These are phyloP conservation scores for Spizellomyces punctatus DNA, from an alignment of 192 early-diverging fungal species.

Conservation along the genomic window DNA sequence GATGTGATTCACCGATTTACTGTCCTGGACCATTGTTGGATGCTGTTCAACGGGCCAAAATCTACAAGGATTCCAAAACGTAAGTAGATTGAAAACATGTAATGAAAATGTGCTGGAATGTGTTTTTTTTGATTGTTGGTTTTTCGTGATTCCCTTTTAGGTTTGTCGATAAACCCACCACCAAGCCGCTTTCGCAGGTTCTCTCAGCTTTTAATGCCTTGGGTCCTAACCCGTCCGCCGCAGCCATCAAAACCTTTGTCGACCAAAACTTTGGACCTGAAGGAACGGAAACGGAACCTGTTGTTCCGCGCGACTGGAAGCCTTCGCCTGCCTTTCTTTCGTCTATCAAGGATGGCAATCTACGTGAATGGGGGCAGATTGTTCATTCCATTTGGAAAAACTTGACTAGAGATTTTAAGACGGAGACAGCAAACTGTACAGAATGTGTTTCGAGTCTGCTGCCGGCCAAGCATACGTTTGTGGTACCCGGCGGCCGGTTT, in stretches of 20 bases:
- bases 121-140: slow-evolving; percentile 2
- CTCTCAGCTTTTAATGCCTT: slow-evolving; percentile 53
- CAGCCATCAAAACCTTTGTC: slow-evolving; percentile 52
- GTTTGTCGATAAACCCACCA: slow-evolving; percentile 55
- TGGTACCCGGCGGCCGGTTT: slow-evolving; percentile 75
- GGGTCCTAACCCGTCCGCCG: slow-evolving; percentile 37
- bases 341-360: slow-evolving; percentile 44
- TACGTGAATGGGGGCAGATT: slow-evolving; percentile 47
- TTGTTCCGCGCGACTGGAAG: slow-evolving; percentile 41
- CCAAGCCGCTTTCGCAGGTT: slow-evolving; percentile 55
- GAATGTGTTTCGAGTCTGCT: slow-evolving; percentile 63
- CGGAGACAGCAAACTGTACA: slow-evolving; percentile 40
- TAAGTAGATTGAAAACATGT: slow-evolving; percentile 58
- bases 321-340: slow-evolving; percentile 46
- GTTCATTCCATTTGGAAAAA: slow-evolving; percentile 64
- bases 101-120: neutral
- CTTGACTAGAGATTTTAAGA: slow-evolving; percentile 59
- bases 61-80: slow-evolving; percentile 73
- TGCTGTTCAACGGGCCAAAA: slow-evolving; percentile 59
- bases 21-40: slow-evolving; percentile 66
- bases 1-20: slow-evolving; percentile 69
- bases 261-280: slow-evolving; percentile 56
- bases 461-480: slow-evolving; percentile 59
- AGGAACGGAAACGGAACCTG: slow-evolving; percentile 52
- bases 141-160: too few relatives aligned